Conservation (phyloP, 495 filamentous ascomycete genomes). For the Aspergillus nidulans region DNA sequence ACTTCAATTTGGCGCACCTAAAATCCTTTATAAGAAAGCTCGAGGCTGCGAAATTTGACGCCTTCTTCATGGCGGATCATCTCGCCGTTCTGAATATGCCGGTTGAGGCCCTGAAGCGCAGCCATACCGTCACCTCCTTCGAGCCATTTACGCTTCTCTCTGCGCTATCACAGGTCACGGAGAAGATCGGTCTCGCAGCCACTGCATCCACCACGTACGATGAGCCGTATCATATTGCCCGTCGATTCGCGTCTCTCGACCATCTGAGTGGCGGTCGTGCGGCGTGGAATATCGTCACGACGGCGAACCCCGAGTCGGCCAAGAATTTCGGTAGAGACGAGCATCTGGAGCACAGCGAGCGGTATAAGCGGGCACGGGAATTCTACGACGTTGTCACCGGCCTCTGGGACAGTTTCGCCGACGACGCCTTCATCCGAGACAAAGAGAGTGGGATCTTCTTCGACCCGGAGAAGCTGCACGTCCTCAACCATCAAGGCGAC, state of each 20-base stretch:
- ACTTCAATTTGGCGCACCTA: constrained; percentile 55
- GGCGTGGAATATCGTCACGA: constrained; percentile 41
- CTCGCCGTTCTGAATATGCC: constrained; percentile 57
- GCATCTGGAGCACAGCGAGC: constrained; percentile 32
- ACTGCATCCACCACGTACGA: constrained; percentile 63
- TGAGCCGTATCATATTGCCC: constrained; percentile 58
- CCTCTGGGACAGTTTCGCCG: constrained; percentile 51
- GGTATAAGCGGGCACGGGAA: constrained; percentile 37
- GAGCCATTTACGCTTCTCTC: constrained; percentile 48
- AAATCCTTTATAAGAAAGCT: constrained; percentile 51
- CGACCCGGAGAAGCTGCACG: constrained; percentile 45
- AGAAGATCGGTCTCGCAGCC: constrained; percentile 45
- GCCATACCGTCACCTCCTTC: constrained; percentile 53
- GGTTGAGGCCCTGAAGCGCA: constrained; percentile 51
- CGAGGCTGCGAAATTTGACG: constrained; percentile 56
- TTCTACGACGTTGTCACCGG: constrained; percentile 38
- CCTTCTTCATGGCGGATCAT: constrained; percentile 61
- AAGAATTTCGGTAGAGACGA: constrained; percentile 35
- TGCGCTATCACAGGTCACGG: constrained; percentile 40
- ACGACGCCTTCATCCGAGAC: constrained; percentile 49
- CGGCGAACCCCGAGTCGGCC: constrained; percentile 34
- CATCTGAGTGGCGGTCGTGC: constrained; percentile 56
- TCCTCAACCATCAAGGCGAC: constrained; percentile 46
- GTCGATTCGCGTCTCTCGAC: constrained; percentile 58
- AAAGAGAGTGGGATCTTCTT: constrained; percentile 44